Conservation (phyloP, 2,329 filamentous ascomycete genomes). For the Paraconiothyrium brasiliense region DNA sequence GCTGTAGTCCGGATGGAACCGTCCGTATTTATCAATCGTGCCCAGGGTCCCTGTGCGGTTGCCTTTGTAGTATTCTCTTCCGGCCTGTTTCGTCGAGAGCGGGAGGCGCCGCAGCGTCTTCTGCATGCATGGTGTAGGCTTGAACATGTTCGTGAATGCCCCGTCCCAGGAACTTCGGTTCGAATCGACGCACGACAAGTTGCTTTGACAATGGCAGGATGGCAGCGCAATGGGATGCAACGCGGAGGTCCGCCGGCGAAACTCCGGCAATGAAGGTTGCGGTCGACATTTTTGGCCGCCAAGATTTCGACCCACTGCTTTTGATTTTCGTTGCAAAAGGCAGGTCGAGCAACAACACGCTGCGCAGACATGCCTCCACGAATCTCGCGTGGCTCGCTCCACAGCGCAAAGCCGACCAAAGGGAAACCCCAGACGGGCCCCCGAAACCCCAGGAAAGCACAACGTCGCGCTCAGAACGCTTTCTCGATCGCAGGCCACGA, state of each 20-base stretch:
- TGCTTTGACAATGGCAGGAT: conserved; percentile 22
- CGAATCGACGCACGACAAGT: conserved; percentile 12
- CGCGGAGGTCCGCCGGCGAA: conserved; percentile 13
- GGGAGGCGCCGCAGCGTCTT: conserved; percentile 76
- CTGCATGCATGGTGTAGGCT: conserved; percentile 73
- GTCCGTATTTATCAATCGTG: conserved; percentile 81
- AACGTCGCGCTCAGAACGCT: conserved; percentile 68
- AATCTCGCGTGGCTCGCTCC: conserved; percentile 52
- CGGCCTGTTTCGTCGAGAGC: conserved; percentile 92
- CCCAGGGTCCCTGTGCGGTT: conserved; percentile 90
- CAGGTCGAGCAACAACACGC: conserved; percentile 16
- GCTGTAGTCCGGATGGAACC: conserved; percentile 82
- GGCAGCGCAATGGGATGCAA: conserved; percentile 10
- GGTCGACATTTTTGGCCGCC: conserved; percentile 20
- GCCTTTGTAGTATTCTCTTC: conserved; percentile 97
- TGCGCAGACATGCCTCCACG: conserved; percentile 55
- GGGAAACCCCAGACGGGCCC: conserved; percentile 32
- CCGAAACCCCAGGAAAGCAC: conserved; percentile 56
- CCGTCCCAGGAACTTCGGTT: conserved; percentile 2
- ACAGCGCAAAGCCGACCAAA: conserved; percentile 42
- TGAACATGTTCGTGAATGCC: conserved; percentile 60
- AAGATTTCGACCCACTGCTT: conserved; percentile 34
- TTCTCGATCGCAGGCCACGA: conserved; percentile 71
- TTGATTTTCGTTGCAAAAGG: conserved; percentile 17
- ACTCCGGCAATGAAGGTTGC: conserved; percentile 15